Conservation (phyloP, 1,284 basidiomycete species). For the Garcileccinum viscosum region DNA sequence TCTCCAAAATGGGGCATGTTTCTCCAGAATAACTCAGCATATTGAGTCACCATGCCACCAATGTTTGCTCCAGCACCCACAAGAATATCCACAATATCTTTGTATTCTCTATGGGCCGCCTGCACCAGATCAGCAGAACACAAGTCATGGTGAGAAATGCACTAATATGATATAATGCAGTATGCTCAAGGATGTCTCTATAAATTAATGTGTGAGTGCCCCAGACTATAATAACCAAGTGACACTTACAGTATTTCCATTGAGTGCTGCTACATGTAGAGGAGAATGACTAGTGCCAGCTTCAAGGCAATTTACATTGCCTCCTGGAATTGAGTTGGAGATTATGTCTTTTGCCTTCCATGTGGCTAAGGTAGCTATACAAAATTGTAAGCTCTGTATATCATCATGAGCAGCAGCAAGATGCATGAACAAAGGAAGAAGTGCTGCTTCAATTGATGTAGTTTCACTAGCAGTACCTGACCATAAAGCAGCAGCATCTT, state of each 20-base stretch:
- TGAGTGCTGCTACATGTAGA: constrained; percentile 81
- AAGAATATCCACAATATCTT: constrained; percentile 68
- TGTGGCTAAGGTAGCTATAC: constrained; percentile 47
- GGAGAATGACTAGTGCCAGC: constrained; percentile 75
- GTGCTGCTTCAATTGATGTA: constrained; percentile 66
- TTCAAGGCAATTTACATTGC: constrained; percentile 74
- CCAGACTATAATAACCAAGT: constrained; percentile 74
- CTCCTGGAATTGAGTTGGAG: constrained; percentile 55
- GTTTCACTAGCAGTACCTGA: constrained; percentile 78
- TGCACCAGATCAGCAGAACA: constrained; percentile 32
- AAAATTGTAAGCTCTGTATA: constrained; percentile 63
- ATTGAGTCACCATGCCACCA: constrained; percentile 70
- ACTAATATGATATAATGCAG: constrained; percentile 79
- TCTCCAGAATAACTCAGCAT: constrained; percentile 55
- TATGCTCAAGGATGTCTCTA: constrained; percentile 80
- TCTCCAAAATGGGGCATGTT: constrained; percentile 55
- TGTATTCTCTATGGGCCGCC: constrained; percentile 74
- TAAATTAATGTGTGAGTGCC: constrained; percentile 88
- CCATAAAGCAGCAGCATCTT: constrained; percentile 73
- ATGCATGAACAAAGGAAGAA: constrained; percentile 79
- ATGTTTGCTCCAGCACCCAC: constrained; percentile 79
- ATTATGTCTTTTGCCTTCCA: constrained; percentile 35
- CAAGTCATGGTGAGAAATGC: constrained; percentile 10
- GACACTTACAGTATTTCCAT: constrained; percentile 64
- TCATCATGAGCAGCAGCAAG: constrained; percentile 78